phyloP scores from a whole-genome alignment of 805 yeast genomes.

The Schizosaccharomyces pombe region DNA sequence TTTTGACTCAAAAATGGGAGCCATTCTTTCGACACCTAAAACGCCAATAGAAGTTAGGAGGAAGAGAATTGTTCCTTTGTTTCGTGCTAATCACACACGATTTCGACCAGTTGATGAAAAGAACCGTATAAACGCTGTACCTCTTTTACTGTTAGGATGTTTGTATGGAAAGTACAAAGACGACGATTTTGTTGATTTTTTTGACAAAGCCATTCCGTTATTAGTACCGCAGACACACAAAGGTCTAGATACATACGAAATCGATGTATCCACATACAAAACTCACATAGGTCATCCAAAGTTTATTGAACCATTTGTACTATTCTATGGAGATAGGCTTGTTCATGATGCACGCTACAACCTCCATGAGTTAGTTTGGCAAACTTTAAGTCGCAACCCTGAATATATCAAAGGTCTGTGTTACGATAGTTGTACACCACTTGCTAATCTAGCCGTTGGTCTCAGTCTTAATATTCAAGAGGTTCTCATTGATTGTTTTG shows the following conservation, averaged over 20 bases:
- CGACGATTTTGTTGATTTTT: not conserved
- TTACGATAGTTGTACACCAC: not conserved
- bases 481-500: not conserved
- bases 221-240: not conserved
- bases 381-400: not conserved
- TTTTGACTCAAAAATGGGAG: not conserved
- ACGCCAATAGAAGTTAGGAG: not conserved
- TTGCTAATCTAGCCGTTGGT: not conserved
- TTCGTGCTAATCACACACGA: not conserved
- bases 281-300: not conserved
- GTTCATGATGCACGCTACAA: not conserved
- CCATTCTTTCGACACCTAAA: not conserved
- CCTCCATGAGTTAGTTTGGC: not conserved
- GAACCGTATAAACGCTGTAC: not conserved
- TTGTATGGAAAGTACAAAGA: not conserved
- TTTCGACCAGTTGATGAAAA: not conserved
- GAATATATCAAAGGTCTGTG: not conserved
- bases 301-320: not conserved
- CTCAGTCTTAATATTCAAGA: not conserved
- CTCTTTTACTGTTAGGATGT: not conserved
- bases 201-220: not conserved
- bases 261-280: not conserved
- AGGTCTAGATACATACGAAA: not conserved
- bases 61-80: not conserved
- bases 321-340: not conserved